Evolutionary conservation across 345 rosid genomes (phyloP).

Genomic region (Aquilaria malaccensis): DNA sequence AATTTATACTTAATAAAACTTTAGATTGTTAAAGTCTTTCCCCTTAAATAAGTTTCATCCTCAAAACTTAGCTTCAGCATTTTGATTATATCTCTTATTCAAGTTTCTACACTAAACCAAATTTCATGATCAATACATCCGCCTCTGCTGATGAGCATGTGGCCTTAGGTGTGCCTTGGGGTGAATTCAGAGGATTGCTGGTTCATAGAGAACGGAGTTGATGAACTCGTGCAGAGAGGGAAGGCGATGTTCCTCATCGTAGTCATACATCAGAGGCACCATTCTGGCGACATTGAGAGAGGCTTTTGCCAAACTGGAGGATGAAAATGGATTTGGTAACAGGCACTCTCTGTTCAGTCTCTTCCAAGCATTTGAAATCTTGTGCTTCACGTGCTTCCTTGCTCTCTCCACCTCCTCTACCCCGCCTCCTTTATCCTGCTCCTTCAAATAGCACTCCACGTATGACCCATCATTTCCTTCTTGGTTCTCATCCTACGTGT

Average conservation of each 20-base stretch:
- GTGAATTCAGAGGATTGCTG: too few species aligned
- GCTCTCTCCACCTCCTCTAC: conserved; percentile 25
- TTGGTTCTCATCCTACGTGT: conserved; percentile 44
- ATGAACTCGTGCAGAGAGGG: conserved; percentile 32
- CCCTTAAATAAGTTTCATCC: too few species aligned
- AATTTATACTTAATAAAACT: too few species aligned
- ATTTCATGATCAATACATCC: too few species aligned
- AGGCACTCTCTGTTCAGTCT: conserved; percentile 40
- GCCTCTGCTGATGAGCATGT: too few species aligned
- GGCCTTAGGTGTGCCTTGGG: too few species aligned
- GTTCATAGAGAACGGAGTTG: conserved; percentile 18
- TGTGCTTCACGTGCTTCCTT: conserved; percentile 16
- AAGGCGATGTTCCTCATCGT: conserved; percentile 33
- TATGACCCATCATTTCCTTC: conserved; percentile 56
- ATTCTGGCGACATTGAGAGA: conserved; percentile 43
- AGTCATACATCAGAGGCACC: conserved; percentile 52
- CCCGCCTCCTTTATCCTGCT: conserved; percentile 9
- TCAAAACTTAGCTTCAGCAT: too few species aligned
- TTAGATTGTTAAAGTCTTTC: too few species aligned
- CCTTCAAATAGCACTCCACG: conserved; percentile 43
- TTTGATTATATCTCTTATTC: too few species aligned
- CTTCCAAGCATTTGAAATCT: conserved; percentile 57
- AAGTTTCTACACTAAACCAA: too few species aligned
- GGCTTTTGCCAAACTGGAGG: conserved; percentile 28
- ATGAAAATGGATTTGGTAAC: conserved; percentile 24